These are phyloP conservation scores for Crithidia fasciculata DNA, from an alignment of 208 protist genomes.

Conservation along the genomic window DNA sequence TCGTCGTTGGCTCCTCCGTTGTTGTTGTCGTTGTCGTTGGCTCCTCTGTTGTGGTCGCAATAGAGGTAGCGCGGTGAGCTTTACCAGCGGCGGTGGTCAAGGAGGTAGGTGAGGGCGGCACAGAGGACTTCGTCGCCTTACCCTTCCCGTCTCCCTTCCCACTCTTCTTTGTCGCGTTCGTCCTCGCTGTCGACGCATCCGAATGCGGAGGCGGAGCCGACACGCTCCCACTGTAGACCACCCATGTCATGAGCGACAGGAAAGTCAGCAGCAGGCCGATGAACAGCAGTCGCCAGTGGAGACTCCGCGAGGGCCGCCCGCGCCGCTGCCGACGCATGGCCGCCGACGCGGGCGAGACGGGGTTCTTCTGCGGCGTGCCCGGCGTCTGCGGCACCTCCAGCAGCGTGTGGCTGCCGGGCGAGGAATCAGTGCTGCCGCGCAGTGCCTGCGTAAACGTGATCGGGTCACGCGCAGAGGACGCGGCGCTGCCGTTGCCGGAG, in stretches of 20 bases:
- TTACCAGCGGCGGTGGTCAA: too few relatives aligned
- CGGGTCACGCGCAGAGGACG: not conserved
- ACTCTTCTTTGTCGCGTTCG: not conserved
- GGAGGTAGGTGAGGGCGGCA: not conserved
- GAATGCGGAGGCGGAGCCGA: too few relatives aligned
- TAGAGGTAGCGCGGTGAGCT: not conserved
- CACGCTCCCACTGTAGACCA: too few relatives aligned
- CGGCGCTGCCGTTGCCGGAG: not conserved
- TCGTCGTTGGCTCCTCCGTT: not conserved
- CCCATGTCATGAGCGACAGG: not conserved
- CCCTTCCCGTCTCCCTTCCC: not conserved
- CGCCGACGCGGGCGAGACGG: not conserved
- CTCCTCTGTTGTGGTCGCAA: not conserved
- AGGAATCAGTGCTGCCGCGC: not conserved
- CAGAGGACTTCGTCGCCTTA: not conserved
- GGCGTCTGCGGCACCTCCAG: not conserved
- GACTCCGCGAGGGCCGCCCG: not conserved
- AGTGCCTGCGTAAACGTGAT: not conserved
- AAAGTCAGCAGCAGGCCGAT: not conserved
- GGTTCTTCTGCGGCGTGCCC: slow-evolving; percentile 1
- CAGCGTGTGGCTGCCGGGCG: not conserved
- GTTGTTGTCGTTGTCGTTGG: not conserved
- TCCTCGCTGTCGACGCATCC: not conserved
- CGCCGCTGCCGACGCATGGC: not conserved
- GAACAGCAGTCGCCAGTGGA: not conserved